Evolutionary conservation across 306 rosid species (phyloP).

Genomic region (Fragaria ananassa): DNA sequence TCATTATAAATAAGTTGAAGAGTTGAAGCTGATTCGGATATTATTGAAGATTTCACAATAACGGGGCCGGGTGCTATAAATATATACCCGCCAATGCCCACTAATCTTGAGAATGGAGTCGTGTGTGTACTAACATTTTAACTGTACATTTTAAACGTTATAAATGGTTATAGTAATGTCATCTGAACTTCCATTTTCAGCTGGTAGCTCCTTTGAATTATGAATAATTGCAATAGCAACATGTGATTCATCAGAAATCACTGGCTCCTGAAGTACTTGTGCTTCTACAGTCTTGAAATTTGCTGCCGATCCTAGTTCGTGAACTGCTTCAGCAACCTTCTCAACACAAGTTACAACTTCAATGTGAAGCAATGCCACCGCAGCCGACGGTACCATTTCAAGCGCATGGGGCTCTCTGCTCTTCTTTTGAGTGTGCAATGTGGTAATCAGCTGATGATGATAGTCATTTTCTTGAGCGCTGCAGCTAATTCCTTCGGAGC

Average conservation of each 20-base stretch:
- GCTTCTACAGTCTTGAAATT: background rate
- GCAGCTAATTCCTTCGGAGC: constrained; percentile 23
- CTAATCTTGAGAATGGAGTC: no score
- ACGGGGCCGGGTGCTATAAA: no score
- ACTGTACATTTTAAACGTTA: background rate
- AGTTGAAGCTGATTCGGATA: no score
- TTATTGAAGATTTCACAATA: no score
- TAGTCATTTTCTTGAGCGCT: constrained; percentile 2
- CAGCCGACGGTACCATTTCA: background rate
- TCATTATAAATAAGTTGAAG: no score
- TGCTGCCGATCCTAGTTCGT: constrained; percentile 13
- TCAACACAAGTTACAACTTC: background rate
- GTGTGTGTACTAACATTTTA: no score
- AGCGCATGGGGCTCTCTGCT: background rate
- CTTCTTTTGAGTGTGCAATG: background rate
- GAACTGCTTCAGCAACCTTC: constrained; percentile 9
- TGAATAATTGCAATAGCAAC: background rate
- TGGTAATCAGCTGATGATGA: background rate
- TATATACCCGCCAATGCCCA: no score
- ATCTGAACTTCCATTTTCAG: background rate
- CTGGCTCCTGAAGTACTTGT: background rate
- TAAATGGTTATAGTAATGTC: background rate
- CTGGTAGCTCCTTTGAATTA: background rate
- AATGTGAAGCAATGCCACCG: background rate
- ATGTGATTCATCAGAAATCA: background rate